These are phyloP conservation scores for Metschnikowia hibisci DNA, from an alignment of 805 yeast species.

Conservation along the genomic window DNA sequence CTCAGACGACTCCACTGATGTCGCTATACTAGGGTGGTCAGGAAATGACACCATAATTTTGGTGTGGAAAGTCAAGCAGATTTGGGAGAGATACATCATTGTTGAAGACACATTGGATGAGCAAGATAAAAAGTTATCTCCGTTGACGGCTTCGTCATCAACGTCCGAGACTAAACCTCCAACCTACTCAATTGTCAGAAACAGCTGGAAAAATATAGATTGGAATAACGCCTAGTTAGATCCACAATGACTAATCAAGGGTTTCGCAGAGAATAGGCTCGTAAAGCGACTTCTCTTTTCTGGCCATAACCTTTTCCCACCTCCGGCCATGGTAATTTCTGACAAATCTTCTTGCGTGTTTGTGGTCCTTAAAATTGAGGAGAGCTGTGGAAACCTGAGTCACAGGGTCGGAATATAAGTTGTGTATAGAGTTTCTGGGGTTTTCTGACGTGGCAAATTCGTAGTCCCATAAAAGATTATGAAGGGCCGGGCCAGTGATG, in stretches of 20 bases:
- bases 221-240: constrained; percentile 23
- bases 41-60: constrained; percentile 69
- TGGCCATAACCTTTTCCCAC: constrained; percentile 29
- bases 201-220: constrained; percentile 62
- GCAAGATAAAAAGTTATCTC: neutral
- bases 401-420: constrained; percentile 25
- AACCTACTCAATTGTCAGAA: constrained; percentile 50
- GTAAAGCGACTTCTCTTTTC: constrained; percentile 28
- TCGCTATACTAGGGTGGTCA: constrained; percentile 61
- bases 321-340: constrained; percentile 49
- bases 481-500: constrained; percentile 34
- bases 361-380: constrained; percentile 41
- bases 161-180: neutral
- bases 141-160: neutral
- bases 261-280: constrained; percentile 39
- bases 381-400: constrained; percentile 28
- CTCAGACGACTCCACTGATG: constrained; percentile 24
- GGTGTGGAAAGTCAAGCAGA: constrained; percentile 67
- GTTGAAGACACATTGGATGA: constrained; percentile 33
- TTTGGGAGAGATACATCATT: constrained; percentile 85
- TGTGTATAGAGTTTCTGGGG: constrained; percentile 20
- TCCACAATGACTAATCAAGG: constrained; percentile 18
- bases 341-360: constrained; percentile 50
- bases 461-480: constrained; percentile 47
- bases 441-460: constrained; percentile 30